phyloP scores from a whole-genome alignment of 2,329 filamentous ascomycete genomes.

The Aspergillus jensenii region DNA sequence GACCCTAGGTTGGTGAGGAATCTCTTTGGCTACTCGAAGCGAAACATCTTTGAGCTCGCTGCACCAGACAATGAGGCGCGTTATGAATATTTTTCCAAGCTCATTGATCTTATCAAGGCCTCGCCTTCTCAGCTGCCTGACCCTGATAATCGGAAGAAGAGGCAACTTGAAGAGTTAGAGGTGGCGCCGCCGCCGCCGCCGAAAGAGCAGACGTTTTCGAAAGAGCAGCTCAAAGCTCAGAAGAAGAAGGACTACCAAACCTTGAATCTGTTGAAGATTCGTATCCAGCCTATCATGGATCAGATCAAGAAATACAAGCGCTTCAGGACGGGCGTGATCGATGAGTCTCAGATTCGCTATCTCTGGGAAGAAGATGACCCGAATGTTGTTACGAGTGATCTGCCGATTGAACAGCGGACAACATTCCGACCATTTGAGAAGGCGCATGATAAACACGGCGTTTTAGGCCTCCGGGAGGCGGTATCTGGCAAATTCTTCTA shows the following conservation, averaged over 20 bases:
- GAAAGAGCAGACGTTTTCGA: slow-evolving; percentile 62
- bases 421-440: slow-evolving; percentile 74
- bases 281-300: slow-evolving; percentile 94
- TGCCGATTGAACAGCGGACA: slow-evolving; percentile 58
- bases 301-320: slow-evolving; percentile 93
- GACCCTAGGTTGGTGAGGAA: slow-evolving; percentile 67
- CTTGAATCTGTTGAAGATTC: slow-evolving; percentile 82
- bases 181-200: slow-evolving; percentile 72
- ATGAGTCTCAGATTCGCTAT: slow-evolving; percentile 72
- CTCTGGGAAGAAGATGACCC: slow-evolving; percentile 82
- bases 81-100: slow-evolving; percentile 73
- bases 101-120: slow-evolving; percentile 75
- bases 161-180: slow-evolving; percentile 74
- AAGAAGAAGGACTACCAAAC: slow-evolving; percentile 80
- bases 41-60: slow-evolving; percentile 70
- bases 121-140: slow-evolving; percentile 85
- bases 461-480: slow-evolving; percentile 72
- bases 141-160: slow-evolving; percentile 79
- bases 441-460: slow-evolving; percentile 74
- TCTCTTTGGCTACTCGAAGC: slow-evolving; percentile 81
- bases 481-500: slow-evolving; percentile 84
- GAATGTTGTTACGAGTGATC: slow-evolving; percentile 59
- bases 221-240: slow-evolving; percentile 76
- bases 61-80: slow-evolving; percentile 65
- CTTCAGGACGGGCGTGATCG: slow-evolving; percentile 78